Conservation (phyloP, 441 rosid genomes). For the Erodium moschatum region DNA sequence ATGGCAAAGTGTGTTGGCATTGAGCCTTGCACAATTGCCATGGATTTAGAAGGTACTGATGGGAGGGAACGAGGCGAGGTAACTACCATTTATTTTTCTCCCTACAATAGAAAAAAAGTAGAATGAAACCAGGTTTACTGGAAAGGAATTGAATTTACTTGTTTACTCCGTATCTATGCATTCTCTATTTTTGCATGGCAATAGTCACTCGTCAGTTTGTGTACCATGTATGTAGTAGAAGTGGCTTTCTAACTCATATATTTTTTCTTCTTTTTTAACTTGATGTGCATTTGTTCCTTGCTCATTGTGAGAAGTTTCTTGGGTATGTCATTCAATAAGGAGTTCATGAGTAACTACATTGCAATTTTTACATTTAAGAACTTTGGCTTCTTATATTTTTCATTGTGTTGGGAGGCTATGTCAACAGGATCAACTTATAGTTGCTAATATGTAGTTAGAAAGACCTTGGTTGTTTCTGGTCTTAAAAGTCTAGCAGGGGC, state of each 20-base stretch:
- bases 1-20: slow-evolving; percentile 63
- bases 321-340: neutral
- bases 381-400: neutral
- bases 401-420: neutral
- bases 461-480: neutral
- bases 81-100: slow-evolving; percentile 5
- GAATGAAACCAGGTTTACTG: neutral
- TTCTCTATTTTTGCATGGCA: neutral
- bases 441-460: neutral
- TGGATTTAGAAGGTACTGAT: slow-evolving; percentile 97
- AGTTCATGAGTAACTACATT: neutral
- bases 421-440: neutral
- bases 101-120: neutral
- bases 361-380: neutral
- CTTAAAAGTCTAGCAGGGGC: neutral
- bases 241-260: neutral
- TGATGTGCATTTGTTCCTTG: neutral
- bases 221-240: neutral
- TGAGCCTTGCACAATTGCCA: slow-evolving; percentile 69
- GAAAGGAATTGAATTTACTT: neutral
- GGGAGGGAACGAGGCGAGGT: slow-evolving; percentile 97
- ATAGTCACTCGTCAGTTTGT: neutral
- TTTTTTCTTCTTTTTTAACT: neutral
- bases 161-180: slow-evolving; percentile 1
- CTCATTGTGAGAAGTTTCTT: neutral